These are phyloP conservation scores for Microstegium vimineum DNA, from an alignment of 176 grass and related monocot species.

Conservation along the genomic window DNA sequence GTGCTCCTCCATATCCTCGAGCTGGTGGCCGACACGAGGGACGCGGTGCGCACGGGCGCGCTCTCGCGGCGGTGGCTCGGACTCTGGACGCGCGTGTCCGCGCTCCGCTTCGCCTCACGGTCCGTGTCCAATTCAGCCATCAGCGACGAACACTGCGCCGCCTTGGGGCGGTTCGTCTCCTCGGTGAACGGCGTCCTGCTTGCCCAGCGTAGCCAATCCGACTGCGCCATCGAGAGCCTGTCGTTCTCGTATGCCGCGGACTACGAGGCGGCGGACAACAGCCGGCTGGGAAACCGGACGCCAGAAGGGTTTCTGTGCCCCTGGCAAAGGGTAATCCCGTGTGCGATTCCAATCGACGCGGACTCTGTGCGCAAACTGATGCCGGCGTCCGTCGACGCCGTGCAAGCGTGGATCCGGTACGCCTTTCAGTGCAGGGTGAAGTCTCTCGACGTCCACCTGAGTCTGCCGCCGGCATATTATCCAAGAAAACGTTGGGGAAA, in stretches of 20 bases:
- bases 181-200: background rate
- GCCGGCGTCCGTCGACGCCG: background rate
- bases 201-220: background rate
- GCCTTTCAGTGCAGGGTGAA: background rate
- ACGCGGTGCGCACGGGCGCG: background rate
- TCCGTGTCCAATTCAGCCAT: rapidly evolving
- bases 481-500: no score
- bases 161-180: background rate
- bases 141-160: no score
- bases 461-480: no score
- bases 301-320: no score
- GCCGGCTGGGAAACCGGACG: no score
- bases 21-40: background rate
- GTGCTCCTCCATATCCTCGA: background rate
- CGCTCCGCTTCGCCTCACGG: background rate
- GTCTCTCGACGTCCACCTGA: background rate
- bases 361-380: background rate
- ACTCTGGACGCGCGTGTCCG: background rate
- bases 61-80: background rate
- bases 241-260: background rate
- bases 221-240: background rate
- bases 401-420: background rate
- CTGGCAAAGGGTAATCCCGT: no score
- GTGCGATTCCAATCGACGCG: no score
- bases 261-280: rapidly evolving